A percentile compares a stretch with the other conserved stretches of the same genome.
These are phyloP conservation scores for Ricinus communis DNA, from an alignment of 345 rosid species.

Conservation along the genomic window DNA sequence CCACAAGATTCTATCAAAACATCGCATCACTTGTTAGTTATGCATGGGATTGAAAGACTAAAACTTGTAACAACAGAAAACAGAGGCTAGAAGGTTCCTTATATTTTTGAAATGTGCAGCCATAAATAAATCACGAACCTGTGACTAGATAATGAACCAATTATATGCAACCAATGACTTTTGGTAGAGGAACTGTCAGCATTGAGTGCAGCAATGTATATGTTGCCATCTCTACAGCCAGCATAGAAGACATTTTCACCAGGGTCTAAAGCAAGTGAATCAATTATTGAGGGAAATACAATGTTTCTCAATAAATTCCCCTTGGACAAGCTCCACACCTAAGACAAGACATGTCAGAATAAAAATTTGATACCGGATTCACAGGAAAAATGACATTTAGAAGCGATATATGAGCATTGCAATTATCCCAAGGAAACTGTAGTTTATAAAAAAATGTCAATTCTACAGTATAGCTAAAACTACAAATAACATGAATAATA, in stretches of 20 bases:
- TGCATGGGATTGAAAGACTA: not conserved
- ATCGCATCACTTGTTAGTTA: not conserved
- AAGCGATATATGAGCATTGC: not conserved
- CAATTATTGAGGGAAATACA: constrained; percentile 67
- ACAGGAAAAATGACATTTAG: too few relatives aligned
- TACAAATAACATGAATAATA: not conserved
- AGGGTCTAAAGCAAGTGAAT: constrained; percentile 79
- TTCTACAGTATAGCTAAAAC: too few relatives aligned
- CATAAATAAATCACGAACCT: constrained; percentile 42
- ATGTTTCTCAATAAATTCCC: constrained; percentile 62
- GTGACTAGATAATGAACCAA: constrained; percentile 61
- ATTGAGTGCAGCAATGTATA: constrained; percentile 65
- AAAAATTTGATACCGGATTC: not conserved
- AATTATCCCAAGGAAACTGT: too few relatives aligned
- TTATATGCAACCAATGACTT: constrained; percentile 54
- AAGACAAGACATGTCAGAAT: constrained; percentile 10
- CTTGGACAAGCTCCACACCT: constrained; percentile 84
- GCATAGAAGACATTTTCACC: constrained; percentile 82
- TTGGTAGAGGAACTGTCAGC: constrained; percentile 45
- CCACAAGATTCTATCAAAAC: not conserved
- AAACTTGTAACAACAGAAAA: not conserved
- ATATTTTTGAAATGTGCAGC: not conserved
- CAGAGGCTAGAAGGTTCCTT: not conserved
- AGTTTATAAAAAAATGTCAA: too few relatives aligned
- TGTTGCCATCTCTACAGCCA: constrained; percentile 75